These are phyloP conservation scores for Penicillium palitans DNA, from an alignment of 2,329 filamentous ascomycete genomes.

Conservation along the genomic window DNA sequence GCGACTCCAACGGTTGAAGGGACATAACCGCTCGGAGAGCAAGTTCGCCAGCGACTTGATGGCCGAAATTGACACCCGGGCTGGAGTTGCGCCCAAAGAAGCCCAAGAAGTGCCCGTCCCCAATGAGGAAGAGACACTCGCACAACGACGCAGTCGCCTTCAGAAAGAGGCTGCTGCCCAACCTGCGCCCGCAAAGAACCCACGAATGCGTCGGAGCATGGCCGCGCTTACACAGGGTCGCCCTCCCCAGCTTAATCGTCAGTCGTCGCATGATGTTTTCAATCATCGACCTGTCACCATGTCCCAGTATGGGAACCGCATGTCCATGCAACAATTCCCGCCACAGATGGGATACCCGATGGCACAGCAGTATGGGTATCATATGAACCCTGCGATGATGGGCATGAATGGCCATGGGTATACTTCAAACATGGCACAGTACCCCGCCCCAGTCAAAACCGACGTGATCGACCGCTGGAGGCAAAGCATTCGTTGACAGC, in stretches of 20 bases:
- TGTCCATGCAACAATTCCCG: slow-evolving; percentile 35
- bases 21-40: slow-evolving; percentile 36
- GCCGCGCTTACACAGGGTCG: slow-evolving; percentile 55
- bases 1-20: slow-evolving; percentile 44
- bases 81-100: slow-evolving; percentile 26
- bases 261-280: slow-evolving; percentile 28
- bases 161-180: slow-evolving; percentile 41
- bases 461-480: slow-evolving; percentile 63
- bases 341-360: slow-evolving; percentile 23
- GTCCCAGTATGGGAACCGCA: slow-evolving; percentile 27
- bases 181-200: slow-evolving; percentile 23
- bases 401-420: slow-evolving; percentile 32
- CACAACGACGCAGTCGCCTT: slow-evolving; percentile 47
- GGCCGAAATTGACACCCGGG: slow-evolving; percentile 40
- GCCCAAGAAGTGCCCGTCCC: slow-evolving; percentile 20
- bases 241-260: slow-evolving; percentile 42
- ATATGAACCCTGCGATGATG: slow-evolving; percentile 29
- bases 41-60: slow-evolving; percentile 49
- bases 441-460: slow-evolving; percentile 50
- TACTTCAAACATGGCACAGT: slow-evolving; percentile 32
- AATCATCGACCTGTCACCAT: slow-evolving; percentile 16
- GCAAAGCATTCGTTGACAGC: slow-evolving; percentile 40
- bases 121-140: slow-evolving; percentile 48
- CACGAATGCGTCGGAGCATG: slow-evolving; percentile 47
- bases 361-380: slow-evolving; percentile 29